A percentile compares a stretch with the other conserved stretches of the same genome.
These are phyloP conservation scores for Cryptosporidium andersoni DNA, from an alignment of 169 alveolate genomes.

Conservation along the genomic window DNA sequence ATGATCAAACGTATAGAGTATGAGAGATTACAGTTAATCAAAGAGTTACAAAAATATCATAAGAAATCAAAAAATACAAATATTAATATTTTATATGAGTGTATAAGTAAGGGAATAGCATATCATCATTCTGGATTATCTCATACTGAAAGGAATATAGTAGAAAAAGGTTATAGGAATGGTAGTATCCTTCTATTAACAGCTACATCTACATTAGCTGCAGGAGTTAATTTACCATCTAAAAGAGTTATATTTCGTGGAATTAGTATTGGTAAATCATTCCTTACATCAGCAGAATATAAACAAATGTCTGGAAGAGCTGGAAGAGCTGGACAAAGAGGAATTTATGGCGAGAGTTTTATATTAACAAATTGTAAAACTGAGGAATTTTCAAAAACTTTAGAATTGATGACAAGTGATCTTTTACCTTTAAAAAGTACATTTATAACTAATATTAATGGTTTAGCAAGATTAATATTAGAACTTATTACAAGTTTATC, in stretches of 20 bases:
- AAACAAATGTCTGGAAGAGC: slow-evolving; percentile 88
- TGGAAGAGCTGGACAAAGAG: slow-evolving; percentile 77
- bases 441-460: slow-evolving; percentile 30
- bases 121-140: slow-evolving; percentile 82
- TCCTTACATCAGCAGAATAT: slow-evolving; percentile 75
- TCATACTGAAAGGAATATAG: slow-evolving; percentile 73
- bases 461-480: slow-evolving; percentile 27
- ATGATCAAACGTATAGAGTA: background rate
- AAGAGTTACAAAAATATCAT: slow-evolving; percentile 16
- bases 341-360: slow-evolving; percentile 73
- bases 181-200: slow-evolving; percentile 77
- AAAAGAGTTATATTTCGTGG: slow-evolving; percentile 82
- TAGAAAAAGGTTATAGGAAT: slow-evolving; percentile 77
- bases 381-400: slow-evolving; percentile 19
- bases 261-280: slow-evolving; percentile 75
- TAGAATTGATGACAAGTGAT: slow-evolving; percentile 23
- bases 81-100: slow-evolving; percentile 42
- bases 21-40: slow-evolving; percentile 11
- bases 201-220: slow-evolving; percentile 86
- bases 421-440: slow-evolving; percentile 49
- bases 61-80: background rate
- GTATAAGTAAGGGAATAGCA: slow-evolving; percentile 77
- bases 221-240: slow-evolving; percentile 87
- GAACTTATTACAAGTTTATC: slow-evolving; percentile 29
- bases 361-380: slow-evolving; percentile 24